Conservation (phyloP, 345 rosid genomes). For the Draba incana region DNA sequence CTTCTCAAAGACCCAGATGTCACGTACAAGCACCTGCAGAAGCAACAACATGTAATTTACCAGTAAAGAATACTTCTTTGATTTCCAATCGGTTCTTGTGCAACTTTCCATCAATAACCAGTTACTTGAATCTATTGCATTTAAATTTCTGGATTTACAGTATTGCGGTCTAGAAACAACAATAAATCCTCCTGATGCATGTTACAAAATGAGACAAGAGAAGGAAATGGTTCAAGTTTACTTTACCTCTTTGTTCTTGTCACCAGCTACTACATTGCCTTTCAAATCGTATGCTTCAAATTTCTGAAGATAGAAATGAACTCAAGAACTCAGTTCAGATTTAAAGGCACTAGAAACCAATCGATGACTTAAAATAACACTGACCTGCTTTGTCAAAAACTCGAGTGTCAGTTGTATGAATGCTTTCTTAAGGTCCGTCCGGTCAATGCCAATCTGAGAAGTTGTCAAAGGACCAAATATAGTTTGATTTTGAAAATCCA, state of each 20-base stretch:
- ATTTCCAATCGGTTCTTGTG: neutral
- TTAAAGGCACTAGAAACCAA: slow-evolving; percentile 14
- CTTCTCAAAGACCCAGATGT: slow-evolving; percentile 96
- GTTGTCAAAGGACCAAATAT: slow-evolving; percentile 23
- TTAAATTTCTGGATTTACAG: too few species aligned
- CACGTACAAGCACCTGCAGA: slow-evolving; percentile 80
- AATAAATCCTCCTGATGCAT: neutral
- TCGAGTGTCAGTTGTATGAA: slow-evolving; percentile 88
- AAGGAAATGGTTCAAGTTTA: slow-evolving; percentile 2
- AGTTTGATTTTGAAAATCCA: neutral
- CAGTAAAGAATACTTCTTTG: neutral
- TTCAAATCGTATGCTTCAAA: slow-evolving; percentile 90
- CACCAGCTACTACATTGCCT: slow-evolving; percentile 78
- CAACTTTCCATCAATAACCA: too few species aligned
- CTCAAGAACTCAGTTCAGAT: slow-evolving; percentile 20
- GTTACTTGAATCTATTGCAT: neutral
- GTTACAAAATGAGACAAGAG: neutral
- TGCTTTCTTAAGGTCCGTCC: slow-evolving; percentile 65
- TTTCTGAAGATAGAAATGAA: slow-evolving; percentile 58
- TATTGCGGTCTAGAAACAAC: slow-evolving; percentile 2
- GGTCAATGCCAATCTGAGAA: slow-evolving; percentile 83
- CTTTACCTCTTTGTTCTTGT: slow-evolving; percentile 79
- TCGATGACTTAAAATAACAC: slow-evolving; percentile 18
- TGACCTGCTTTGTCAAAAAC: slow-evolving; percentile 85
- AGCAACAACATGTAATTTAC: slow-evolving; percentile 14